Evolutionary conservation across 768 basidiomycete species (phyloP).

Genomic region (Rhodosporidiobolus sp.): DNA sequence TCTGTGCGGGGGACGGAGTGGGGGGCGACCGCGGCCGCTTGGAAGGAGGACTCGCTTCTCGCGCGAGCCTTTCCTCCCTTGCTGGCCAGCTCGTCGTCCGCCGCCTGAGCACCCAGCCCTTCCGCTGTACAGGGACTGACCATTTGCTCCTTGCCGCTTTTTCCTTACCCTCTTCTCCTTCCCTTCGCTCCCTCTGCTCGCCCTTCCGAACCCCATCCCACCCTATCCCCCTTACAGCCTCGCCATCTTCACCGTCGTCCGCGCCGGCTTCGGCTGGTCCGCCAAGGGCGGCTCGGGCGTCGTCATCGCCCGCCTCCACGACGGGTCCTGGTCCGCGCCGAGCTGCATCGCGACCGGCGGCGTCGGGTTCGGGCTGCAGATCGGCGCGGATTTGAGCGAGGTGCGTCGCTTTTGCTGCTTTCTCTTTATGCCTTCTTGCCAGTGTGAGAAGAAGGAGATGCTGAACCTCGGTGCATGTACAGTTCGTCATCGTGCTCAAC

Average conservation of each 20-base stretch:
- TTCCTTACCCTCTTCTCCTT: too few species aligned
- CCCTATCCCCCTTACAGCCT: constrained; percentile 46
- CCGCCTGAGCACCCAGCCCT: too few species aligned
- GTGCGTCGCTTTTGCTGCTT: constrained; percentile 10
- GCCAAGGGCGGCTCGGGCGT: constrained; percentile 91
- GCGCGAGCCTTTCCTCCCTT: too few species aligned
- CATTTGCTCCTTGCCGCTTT: too few species aligned
- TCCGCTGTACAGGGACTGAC: too few species aligned
- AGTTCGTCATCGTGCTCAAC: constrained; percentile 96
- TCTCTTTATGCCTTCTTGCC: background rate
- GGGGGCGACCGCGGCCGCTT: too few species aligned
- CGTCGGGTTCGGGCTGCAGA: constrained; percentile 89
- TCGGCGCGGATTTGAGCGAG: constrained; percentile 81
- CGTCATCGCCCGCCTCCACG: constrained; percentile 85
- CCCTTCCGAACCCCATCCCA: constrained; percentile 8
- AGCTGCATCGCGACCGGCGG: constrained; percentile 96
- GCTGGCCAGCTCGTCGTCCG: too few species aligned
- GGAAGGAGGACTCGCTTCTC: too few species aligned
- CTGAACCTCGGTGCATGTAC: constrained; percentile 46
- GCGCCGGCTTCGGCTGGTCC: constrained; percentile 81
- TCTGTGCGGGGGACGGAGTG: too few species aligned
- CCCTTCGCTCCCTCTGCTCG: background rate
- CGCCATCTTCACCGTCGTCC: constrained; percentile 86
- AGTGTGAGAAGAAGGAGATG: background rate
- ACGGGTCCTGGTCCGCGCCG: constrained; percentile 84